phyloP scores from a whole-genome alignment of 164 flowering plant genomes.

The Dillenia turbinata region DNA sequence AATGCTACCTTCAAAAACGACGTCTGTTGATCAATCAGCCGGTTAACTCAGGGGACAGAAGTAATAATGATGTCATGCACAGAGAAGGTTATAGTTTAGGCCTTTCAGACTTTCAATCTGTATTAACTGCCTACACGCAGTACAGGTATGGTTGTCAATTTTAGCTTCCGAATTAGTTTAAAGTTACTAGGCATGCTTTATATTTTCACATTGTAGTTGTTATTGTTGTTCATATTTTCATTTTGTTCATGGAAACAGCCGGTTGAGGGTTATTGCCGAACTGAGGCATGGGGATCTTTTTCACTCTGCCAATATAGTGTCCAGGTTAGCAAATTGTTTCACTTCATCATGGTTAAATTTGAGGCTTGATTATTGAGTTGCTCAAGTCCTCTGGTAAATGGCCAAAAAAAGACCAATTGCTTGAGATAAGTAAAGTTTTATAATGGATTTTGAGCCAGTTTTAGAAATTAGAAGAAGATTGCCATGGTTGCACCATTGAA shows the following conservation, averaged over 20 bases:
- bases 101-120: conserved; percentile 86
- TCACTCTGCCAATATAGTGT: conserved; percentile 89
- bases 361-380: too few species aligned
- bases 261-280: conserved; percentile 90
- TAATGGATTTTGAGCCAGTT: too few species aligned
- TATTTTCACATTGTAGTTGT: too few species aligned
- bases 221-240: too few species aligned
- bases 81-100: conserved; percentile 77
- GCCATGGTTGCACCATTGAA: too few species aligned
- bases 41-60: conserved; percentile 33
- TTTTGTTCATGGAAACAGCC: conserved; percentile 41
- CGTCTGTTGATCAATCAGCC: conserved; percentile 46
- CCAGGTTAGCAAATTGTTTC: conserved; percentile 54
- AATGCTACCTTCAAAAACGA: conserved; percentile 89
- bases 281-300: conserved; percentile 86
- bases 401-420: too few species aligned
- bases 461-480: too few species aligned
- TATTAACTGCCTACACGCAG: conserved; percentile 75
- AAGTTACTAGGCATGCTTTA: neutral
- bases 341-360: too few species aligned
- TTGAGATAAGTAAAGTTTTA: too few species aligned
- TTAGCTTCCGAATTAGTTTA: neutral
- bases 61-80: conserved; percentile 28
- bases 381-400: too few species aligned
- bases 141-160: conserved; percentile 51